phyloP scores from a whole-genome alignment of 1,284 basidiomycete genomes.

The Waitea zeae region DNA sequence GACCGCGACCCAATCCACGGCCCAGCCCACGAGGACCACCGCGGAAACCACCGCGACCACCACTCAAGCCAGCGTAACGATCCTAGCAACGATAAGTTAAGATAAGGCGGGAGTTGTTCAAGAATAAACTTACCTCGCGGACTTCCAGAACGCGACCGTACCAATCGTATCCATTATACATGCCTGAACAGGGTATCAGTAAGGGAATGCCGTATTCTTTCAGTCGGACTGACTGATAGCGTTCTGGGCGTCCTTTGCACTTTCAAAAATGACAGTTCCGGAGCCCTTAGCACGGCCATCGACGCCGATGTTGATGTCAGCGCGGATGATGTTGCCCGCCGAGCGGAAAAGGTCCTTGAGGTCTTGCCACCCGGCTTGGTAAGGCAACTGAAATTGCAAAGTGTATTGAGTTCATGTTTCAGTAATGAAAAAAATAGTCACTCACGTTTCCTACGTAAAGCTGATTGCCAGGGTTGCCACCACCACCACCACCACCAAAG shows the following conservation, averaged over 20 bases:
- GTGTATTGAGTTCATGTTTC: not conserved
- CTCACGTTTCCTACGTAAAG: conserved; percentile 85
- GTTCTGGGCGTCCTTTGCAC: conserved; percentile 75
- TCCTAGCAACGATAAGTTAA: conserved; percentile 33
- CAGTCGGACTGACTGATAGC: conserved; percentile 58
- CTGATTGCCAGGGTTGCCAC: conserved; percentile 66
- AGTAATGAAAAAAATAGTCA: conserved; percentile 8
- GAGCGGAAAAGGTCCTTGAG: conserved; percentile 93
- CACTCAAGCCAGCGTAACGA: conserved; percentile 71
- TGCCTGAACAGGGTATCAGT: conserved; percentile 29
- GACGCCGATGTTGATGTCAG: conserved; percentile 83
- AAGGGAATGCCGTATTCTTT: not conserved
- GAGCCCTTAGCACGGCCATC: conserved; percentile 92
- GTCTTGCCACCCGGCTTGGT: conserved; percentile 96
- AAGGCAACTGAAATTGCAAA: conserved; percentile 49
- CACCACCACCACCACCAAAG: conserved; percentile 29
- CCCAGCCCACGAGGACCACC: conserved; percentile 24
- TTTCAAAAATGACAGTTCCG: conserved; percentile 90
- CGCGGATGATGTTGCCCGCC: conserved; percentile 85
- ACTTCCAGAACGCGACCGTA: conserved; percentile 87
- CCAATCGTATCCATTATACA: conserved; percentile 94
- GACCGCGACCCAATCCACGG: conserved; percentile 37
- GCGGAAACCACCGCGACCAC: conserved; percentile 38
- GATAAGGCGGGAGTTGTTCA: conserved; percentile 1
- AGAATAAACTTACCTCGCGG: conserved; percentile 46